Evolutionary conservation across 2,329 filamentous ascomycete genomes (phyloP), one percentile per base, ranked within the genome.

Genomic region (Sphaerulina populicola): DNA sequence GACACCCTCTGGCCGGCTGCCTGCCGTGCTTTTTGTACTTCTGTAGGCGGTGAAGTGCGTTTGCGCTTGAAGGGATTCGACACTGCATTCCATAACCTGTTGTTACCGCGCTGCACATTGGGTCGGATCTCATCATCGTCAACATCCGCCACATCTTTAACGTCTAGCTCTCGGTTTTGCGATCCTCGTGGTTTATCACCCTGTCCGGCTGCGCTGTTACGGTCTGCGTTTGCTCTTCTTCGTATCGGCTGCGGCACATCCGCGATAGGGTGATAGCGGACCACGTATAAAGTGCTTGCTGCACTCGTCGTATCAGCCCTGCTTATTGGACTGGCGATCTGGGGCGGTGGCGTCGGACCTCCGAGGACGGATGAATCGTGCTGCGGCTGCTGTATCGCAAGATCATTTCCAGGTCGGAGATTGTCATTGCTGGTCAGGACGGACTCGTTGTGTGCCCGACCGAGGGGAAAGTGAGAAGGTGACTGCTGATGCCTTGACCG

Each of bases 221-320:
- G 56, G 37, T 49, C 50, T 5, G 48, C 41, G 42, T 58, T 58
- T 2, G 57, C 47, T 27, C 63, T 56, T 15, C 66, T 57, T 7
- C 65, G 54, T 4, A 68, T 59, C 11, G 64, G 65, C 36, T 67
- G 62, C 55, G 72, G 76, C 51, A 71, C 70, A 44, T 73, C 75
- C 12, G 69, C 68, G 7, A 77, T 70, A 11, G 78, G 73, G 59
- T 82, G 77, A 60, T 83, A 81, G 29, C 77, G 76, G 29, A 84
- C 76, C 46, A 79, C 76, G 61, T 84, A 83, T 4, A 82, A 76
- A 1, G 81, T 83, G 55, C 80, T 83, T 23, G 76, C 76, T 7
- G 78, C 79, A 64, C 79, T 83, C 5, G 75, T 77, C 1, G 78
- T 81, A 58, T 83, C 79, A 15, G 76, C 74, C 56, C 80, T 71